A percentile compares a stretch with the other conserved stretches of the same genome.
phyloP scores from a whole-genome alignment of 1,284 basidiomycete genomes.

The Marasmius fiardii region DNA sequence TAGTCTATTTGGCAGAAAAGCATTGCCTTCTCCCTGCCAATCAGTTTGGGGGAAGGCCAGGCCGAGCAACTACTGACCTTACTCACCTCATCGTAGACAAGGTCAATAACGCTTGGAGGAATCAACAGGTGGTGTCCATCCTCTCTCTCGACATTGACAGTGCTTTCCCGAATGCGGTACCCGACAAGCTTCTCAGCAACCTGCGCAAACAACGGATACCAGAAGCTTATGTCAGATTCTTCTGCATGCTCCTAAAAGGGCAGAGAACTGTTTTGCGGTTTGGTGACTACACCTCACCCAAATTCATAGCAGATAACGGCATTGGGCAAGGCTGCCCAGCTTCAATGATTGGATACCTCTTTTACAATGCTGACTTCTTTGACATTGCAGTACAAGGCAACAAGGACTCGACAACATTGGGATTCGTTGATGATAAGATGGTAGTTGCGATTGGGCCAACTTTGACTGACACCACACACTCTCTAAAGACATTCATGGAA shows the following conservation, averaged over 20 bases:
- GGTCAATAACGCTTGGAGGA: conserved; percentile 18
- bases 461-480: conserved; percentile 16
- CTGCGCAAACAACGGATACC: conserved; percentile 21
- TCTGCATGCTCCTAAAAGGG: conserved; percentile 12
- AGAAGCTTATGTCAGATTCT: conserved; percentile 12
- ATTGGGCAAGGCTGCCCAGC: conserved; percentile 28
- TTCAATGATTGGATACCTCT: conserved; percentile 25
- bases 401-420: background rate
- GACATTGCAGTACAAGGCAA: conserved; percentile 12
- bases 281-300: conserved; percentile 14
- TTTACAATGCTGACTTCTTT: conserved; percentile 25
- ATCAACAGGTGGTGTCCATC: conserved; percentile 18
- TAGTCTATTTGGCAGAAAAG: conserved; percentile 20
- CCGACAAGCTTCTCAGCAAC: conserved; percentile 25
- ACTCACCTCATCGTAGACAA: conserved; percentile 19
- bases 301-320: conserved; percentile 19
- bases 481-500: conserved; percentile 24
- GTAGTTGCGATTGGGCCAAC: conserved; percentile 6
- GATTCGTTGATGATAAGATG: conserved; percentile 16
- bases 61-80: conserved; percentile 22
- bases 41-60: conserved; percentile 24
- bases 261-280: conserved; percentile 17
- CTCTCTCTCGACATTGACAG: conserved; percentile 29
- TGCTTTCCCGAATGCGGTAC: conserved; percentile 29
- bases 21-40: conserved; percentile 19